Evolutionary conservation across 352 stramenopile genomes (phyloP).

Genomic region (Aphanomyces euteiches): DNA sequence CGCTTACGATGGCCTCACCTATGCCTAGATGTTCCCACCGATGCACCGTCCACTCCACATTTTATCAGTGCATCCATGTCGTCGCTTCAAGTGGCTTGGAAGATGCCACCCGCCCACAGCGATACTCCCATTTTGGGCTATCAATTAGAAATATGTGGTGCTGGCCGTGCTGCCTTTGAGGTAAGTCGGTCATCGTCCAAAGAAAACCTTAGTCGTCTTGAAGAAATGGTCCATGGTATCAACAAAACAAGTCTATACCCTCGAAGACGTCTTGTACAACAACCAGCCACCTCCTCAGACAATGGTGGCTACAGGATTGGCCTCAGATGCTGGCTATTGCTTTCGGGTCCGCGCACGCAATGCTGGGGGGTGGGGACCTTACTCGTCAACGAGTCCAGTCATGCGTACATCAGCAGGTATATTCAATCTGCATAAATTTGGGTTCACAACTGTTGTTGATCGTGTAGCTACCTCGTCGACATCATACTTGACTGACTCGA

Average conservation of each 20-base stretch:
- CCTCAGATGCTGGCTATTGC: constrained; percentile 47
- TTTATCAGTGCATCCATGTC: constrained; percentile 25
- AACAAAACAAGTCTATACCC: constrained; percentile 52
- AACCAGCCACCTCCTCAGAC: constrained; percentile 34
- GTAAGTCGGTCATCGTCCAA: not conserved
- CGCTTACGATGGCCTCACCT: too few species aligned
- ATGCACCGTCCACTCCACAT: too few species aligned
- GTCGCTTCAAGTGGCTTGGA: constrained; percentile 47
- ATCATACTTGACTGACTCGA: constrained; percentile 28
- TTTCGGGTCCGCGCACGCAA: constrained; percentile 58
- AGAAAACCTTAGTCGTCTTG: not conserved
- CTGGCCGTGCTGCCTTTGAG: constrained; percentile 42
- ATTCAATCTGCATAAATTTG: too few species aligned
- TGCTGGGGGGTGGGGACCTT: constrained; percentile 60
- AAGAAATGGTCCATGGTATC: constrained; percentile 50
- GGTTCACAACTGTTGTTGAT: constrained; percentile 1
- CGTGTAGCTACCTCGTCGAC: constrained; percentile 33
- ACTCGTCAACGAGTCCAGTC: constrained; percentile 38
- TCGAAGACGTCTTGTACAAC: constrained; percentile 45
- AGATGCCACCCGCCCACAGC: constrained; percentile 10
- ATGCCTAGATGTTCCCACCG: too few species aligned
- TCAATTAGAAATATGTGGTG: constrained; percentile 51
- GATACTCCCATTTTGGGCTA: constrained; percentile 49
- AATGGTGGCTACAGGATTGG: constrained; percentile 42
- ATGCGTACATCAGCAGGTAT: constrained; percentile 32